Evolutionary conservation across 2,329 filamentous ascomycete genomes (phyloP), one percentile per base, ranked within the genome.

Genomic region (Didymella pomorum): DNA sequence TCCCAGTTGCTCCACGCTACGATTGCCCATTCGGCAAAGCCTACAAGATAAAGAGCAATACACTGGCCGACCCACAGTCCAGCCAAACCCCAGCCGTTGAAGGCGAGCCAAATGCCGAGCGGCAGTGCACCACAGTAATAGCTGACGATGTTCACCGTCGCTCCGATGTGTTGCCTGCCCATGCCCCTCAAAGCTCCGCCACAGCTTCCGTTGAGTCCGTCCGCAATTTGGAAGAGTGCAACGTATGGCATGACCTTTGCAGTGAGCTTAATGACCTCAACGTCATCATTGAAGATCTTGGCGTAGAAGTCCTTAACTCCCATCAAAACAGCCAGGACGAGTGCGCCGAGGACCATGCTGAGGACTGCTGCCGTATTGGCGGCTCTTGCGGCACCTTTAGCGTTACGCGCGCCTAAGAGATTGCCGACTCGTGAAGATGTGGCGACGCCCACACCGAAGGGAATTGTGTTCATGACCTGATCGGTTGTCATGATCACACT

Each of bases 401-500:
- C 80, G 62, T 89, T 85, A 28, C 84, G 82, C 0, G 89, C 85
- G 0, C 92, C 92, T 0, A 96, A 82, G 1, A 95, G 81, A 67
- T 96, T 96, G 0, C 92, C 93, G 11, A 96, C 83, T 2, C 92
- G 83, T 0, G 90, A 84, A 7, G 89, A 93, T 0, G 90, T 88
- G 0, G 92, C 92, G 0, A 96, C 91, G 0, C 92, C 92, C 0
- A 96, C 84, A 0, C 93, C 92, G 67, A 96, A 96, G 0, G 92
- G 92, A 43, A 96, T 89, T 0, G 92, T 96, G 69, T 87, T 93
- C 81, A 93, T 88, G 56, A 93, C 86, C 72, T 94, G 91, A 73
- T 96, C 92, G 0, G 90, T 87, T 0, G 92, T 96, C 92, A 96
- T 96, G 73, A 96, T 93, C 21, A 96, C 91, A 46, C 87, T 90